Base-by-base conservation (phyloP, 169 alveolate genomes). In the Cryptosporidium tyzzeri region DNA sequence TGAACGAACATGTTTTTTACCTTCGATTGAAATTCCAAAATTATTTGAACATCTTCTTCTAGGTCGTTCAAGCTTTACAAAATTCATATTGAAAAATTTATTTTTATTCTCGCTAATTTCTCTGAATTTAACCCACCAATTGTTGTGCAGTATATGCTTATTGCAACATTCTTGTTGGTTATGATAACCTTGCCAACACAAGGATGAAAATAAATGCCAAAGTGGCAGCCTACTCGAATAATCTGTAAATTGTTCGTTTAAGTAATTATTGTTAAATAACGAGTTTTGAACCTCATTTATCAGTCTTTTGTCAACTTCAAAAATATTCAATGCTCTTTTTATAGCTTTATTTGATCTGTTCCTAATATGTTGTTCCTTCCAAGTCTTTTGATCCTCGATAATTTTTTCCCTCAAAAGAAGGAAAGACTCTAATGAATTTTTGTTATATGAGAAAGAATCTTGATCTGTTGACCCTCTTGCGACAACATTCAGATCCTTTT, bases 311-410 rank as follows among this genome's bases (percentile, higher is more conserved):
- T 80, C 75, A 37, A 18, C 16, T 29, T 59, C 73, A 65, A 80
- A 80, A 62, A 62, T 62, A 44, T 21, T 62, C 29, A 23, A 12
- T n/a, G 39, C 12, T n/a, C 33, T 37, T 44, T 80, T 65, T 3
- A 45, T 45, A 18, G 41, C 12, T 23, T 61, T 59, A 8, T 37
- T 45, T 16, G 55, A 23, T 26, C n/a, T 31, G 62, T 59, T 62
- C 18, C 39, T 80, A 35, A 41, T 62, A 6, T 61, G 14, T 8
- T 39, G 33, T 29, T 80, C 73, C 33, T 67, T 80, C 73, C 75
- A 80, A n/a, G 16, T 80, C 37, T 39, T 80, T 80, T 80, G 89
- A 39, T 59, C 65, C 44, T 59, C 89, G 5, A 67, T 59, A 61
- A 80, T 10, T 41, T 59, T 62, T 21, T 80, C 75, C 41, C 65